Evolutionary conservation across 331 rosid genomes (phyloP), one percentile per base, ranked within the genome.

Genomic region (Ulmus americana): DNA sequence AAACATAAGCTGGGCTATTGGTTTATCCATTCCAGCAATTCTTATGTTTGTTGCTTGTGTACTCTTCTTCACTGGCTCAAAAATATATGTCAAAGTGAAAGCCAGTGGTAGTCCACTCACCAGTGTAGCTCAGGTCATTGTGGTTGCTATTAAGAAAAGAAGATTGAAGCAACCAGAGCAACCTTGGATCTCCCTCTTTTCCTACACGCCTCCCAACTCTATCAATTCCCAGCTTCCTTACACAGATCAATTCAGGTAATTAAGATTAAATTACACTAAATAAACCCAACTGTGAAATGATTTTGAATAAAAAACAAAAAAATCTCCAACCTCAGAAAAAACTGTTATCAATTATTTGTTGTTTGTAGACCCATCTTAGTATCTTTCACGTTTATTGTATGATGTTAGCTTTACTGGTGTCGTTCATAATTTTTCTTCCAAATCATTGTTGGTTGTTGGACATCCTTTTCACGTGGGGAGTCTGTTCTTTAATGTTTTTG

Each of bases 1-100:
- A 15, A 81, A 86, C 39, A 76, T 92, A 45, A 92, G 94, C 66
- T 92, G 97, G 96, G 78, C 89, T 40, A 1, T 85, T 13, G 97
- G 97, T 14, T 75, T 85, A 14, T 91, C 67, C n/a, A 82, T 92
- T 61, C 97, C 97, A 45, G 94, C 95, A 7, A 74, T 71, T 39
- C 81, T 92, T 40, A 92, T 92, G 97, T 65, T 91, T 16, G 7
- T 81, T 5, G 83, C 97, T 41, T 76, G 80, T 64, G 63, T 57
- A 12, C 72, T 92, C 12, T 91, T 75, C 79, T 81, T 74, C 60
- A 6, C 65, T 60, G 97, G 97, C 45, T 73, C 82, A 38, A 79
- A 77, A 59, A 16, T 70, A 6, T 91, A 78, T 55, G 97, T 88
- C 5, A 85, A 85, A 74, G 83, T 88, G 54, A 71, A 83, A 66